Conservation (phyloP, 306 rosid genomes). For the Ammopiptanthus mongolicus region DNA sequence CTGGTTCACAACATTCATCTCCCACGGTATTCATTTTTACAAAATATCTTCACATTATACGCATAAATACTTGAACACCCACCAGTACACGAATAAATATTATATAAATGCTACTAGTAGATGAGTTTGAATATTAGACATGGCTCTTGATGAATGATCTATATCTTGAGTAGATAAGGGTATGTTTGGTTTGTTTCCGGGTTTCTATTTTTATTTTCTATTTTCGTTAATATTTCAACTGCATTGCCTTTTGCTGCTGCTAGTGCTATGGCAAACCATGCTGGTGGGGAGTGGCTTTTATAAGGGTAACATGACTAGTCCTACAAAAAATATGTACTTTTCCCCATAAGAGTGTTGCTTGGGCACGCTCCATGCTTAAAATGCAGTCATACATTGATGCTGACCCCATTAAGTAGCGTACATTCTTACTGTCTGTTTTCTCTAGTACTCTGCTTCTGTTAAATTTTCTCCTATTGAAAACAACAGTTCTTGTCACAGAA, state of each 20-base stretch:
- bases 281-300: conserved; percentile 16
- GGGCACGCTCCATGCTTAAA: background rate
- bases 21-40: background rate
- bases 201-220: no score
- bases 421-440: background rate
- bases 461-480: background rate
- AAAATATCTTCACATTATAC: background rate
- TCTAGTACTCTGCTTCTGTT: background rate
- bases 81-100: background rate
- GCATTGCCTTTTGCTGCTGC: conserved; percentile 13
- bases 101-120: background rate
- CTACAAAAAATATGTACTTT: background rate
- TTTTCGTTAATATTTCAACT: no score
- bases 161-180: no score
- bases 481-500: background rate
- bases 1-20: background rate
- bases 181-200: no score
- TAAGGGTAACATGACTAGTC: background rate
- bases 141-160: conserved; percentile 2
- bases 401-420: background rate
- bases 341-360: conserved; percentile 6
- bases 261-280: background rate
- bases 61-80: conserved; percentile 1
- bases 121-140: background rate
- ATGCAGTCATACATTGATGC: background rate